A percentile compares a stretch with the other conserved stretches of the same genome.
Conservation (phyloP, 2,329 filamentous ascomycete species). For the Fusarium bactridioides region DNA sequence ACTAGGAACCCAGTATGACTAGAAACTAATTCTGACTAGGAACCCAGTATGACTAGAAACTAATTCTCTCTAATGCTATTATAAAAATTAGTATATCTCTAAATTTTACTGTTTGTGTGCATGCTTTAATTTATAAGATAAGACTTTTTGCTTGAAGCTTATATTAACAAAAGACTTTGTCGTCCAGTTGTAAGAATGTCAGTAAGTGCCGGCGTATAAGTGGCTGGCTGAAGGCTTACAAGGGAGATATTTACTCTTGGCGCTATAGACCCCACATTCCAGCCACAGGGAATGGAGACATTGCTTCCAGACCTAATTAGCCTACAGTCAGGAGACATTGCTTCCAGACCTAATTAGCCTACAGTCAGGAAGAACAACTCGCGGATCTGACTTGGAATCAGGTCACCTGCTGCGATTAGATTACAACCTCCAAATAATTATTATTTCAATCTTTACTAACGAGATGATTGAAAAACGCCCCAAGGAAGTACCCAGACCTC, state of each 20-base stretch:
- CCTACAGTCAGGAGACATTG: neutral
- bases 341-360: neutral
- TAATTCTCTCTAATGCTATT: rapidly evolving
- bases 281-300: neutral
- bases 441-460: neutral
- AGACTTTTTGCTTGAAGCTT: neutral
- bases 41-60: no score
- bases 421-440: neutral
- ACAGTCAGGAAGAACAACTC: neutral
- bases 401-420: neutral
- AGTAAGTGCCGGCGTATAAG: neutral
- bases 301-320: neutral
- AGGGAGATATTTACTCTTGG: neutral
- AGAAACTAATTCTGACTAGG: no score
- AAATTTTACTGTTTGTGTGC: neutral
- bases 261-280: neutral
- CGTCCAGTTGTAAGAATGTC: neutral
- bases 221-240: neutral
- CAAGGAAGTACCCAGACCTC: constrained; percentile 34
- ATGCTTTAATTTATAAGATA: no score
- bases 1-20: no score
- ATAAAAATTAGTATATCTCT: neutral
- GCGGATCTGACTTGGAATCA: neutral
- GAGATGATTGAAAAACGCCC: constrained; percentile 29
- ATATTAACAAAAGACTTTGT: neutral